Percentiles rank a stretch among this genome's conserved stretches.
phyloP scores from a whole-genome alignment of 164 flowering plant species.

The Cinnamomum micranthum region DNA sequence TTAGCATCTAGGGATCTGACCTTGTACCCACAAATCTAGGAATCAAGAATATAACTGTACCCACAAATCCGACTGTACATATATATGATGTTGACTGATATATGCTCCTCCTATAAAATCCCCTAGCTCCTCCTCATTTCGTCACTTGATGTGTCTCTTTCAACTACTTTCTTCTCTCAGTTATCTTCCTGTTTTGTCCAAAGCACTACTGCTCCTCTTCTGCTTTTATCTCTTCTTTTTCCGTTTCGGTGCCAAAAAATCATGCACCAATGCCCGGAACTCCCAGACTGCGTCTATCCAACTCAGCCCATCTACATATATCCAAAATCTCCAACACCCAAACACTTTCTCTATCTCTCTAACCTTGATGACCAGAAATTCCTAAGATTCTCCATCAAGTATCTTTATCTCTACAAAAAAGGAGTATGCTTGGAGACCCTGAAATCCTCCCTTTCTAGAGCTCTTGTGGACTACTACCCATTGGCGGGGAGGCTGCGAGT shows the following conservation, averaged over 20 bases:
- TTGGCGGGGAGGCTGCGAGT: constrained; percentile 76
- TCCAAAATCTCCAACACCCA: constrained; percentile 65
- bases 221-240: constrained; percentile 9
- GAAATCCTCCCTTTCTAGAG: constrained; percentile 54
- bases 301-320: constrained; percentile 40
- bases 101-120: not conserved
- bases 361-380: constrained; percentile 86
- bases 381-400: constrained; percentile 80
- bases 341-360: constrained; percentile 60
- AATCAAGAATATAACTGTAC: not conserved
- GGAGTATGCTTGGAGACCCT: constrained; percentile 31
- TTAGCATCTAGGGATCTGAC: too few species aligned
- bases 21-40: not conserved
- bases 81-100: not conserved
- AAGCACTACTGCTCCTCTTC: not conserved
- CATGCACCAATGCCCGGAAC: constrained; percentile 46
- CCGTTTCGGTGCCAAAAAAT: not conserved
- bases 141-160: not conserved
- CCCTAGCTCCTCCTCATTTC: not conserved
- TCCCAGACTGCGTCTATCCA: constrained; percentile 61
- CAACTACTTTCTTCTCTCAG: not conserved
- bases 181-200: not conserved
- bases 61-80: not conserved
- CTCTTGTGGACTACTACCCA: constrained; percentile 81
- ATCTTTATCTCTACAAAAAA: constrained; percentile 56